Conservation (phyloP, 225 moss, liverwort and hornwort genomes). For the Marchantia polymorpha region DNA sequence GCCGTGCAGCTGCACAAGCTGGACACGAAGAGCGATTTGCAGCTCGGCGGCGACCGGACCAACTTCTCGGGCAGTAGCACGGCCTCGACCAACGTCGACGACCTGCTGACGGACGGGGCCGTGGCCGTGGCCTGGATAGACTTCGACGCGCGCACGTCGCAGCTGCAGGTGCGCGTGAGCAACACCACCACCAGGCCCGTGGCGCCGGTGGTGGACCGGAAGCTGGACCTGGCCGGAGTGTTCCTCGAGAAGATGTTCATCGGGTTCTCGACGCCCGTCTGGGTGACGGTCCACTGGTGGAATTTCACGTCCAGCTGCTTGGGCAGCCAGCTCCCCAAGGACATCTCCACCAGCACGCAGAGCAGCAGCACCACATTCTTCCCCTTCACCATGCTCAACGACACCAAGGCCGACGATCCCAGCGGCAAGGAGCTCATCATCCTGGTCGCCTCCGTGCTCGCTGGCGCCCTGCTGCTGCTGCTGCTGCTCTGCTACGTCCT, state of each 20-base stretch:
- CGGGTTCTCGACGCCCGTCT: slow-evolving; percentile 34
- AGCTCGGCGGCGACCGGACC: background rate
- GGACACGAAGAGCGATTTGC: background rate
- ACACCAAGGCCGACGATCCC: slow-evolving; percentile 6
- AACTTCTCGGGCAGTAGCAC: background rate
- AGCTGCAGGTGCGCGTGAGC: slow-evolving; percentile 33
- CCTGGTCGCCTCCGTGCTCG: slow-evolving; percentile 19
- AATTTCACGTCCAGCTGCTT: slow-evolving; percentile 26
- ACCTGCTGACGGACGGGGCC: slow-evolving; percentile 24
- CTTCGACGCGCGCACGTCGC: slow-evolving; percentile 21
- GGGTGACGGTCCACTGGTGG: slow-evolving; percentile 35
- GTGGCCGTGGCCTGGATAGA: slow-evolving; percentile 39
- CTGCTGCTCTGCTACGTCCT: slow-evolving; percentile 4
- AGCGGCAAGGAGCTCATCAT: slow-evolving; percentile 6
- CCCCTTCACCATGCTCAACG: slow-evolving; percentile 15
- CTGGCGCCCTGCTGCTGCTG: slow-evolving; percentile 9
- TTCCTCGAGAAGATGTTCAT: slow-evolving; percentile 27
- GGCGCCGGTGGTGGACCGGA: slow-evolving; percentile 18
- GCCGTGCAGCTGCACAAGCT: slow-evolving; percentile 31
- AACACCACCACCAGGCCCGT: slow-evolving; percentile 28
- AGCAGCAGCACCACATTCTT: slow-evolving; percentile 1
- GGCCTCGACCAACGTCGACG: background rate
- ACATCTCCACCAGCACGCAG: background rate
- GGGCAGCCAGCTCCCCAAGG: background rate
- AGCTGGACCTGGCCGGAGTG: slow-evolving; percentile 22